phyloP scores from a whole-genome alignment of 305 asterid genomes.

The Petunia hybrid region DNA sequence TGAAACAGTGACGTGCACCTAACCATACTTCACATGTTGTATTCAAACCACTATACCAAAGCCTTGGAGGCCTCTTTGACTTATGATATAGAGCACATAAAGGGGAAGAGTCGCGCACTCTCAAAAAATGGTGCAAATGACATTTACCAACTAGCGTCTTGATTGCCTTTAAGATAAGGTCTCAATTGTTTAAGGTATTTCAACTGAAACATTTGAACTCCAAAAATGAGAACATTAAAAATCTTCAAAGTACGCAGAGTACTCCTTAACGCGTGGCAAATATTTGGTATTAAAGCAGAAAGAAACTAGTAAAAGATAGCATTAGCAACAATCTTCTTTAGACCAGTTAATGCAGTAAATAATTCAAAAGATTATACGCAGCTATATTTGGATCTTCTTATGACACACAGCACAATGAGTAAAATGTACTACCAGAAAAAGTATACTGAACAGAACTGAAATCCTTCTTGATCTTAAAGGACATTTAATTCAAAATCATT shows the following conservation, averaged over 20 bases:
- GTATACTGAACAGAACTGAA: background rate
- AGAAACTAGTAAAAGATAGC: background rate
- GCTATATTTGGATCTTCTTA: background rate
- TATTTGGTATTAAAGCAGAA: background rate
- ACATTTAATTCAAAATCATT: conserved; percentile 1
- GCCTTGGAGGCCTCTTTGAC: background rate
- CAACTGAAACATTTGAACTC: conserved; percentile 1
- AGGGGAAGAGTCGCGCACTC: background rate
- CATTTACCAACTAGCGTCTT: background rate
- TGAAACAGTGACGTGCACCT: too few species aligned
- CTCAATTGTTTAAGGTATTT: background rate
- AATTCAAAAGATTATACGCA: background rate
- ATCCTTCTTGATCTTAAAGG: background rate
- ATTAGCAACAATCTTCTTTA: background rate
- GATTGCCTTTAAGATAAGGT: background rate
- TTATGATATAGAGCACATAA: background rate
- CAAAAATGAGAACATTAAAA: background rate
- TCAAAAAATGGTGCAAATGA: conserved; percentile 18
- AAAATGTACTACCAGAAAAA: background rate
- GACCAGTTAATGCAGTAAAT: background rate
- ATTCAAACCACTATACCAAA: too few species aligned
- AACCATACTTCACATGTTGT: too few species aligned
- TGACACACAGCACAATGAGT: background rate
- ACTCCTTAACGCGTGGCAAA: background rate
- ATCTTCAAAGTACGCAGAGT: conserved; percentile 4